These are phyloP conservation scores for Fistulifera solaris DNA, from an alignment of 108 stramenopile genomes.

Conservation along the genomic window DNA sequence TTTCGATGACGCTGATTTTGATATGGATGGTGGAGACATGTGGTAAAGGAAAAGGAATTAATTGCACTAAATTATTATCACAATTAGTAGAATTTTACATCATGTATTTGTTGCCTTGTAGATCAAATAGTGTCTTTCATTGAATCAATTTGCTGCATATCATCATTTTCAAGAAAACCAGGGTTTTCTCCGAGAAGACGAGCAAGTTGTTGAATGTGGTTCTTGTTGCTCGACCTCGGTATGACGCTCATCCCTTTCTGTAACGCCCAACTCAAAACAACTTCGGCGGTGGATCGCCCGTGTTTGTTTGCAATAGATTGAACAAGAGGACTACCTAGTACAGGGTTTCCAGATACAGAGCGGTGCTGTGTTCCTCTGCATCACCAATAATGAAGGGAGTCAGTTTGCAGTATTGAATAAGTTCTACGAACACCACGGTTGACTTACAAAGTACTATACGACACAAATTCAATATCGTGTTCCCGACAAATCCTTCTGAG, in stretches of 20 bases:
- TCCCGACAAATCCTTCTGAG: conserved; percentile 28
- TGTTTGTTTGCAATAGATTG: conserved; percentile 17
- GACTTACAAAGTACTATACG: conserved; percentile 38
- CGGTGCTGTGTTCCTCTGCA: conserved; percentile 11
- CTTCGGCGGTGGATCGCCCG: conserved; percentile 28
- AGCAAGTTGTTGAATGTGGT: conserved; percentile 34
- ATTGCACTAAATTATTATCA: no score
- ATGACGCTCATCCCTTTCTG: conserved; percentile 44
- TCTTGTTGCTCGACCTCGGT: conserved; percentile 30
- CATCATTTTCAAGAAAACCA: conserved; percentile 24
- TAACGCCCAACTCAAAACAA: conserved; percentile 42
- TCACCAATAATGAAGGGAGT: no score
- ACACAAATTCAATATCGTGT: conserved; percentile 47
- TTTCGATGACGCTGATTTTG: conserved; percentile 31
- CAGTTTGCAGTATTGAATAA: no score
- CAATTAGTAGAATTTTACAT: no score
- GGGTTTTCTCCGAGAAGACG: conserved; percentile 13
- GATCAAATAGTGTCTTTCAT: conserved; percentile 12
- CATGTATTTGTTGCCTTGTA: no score
- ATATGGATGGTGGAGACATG: conserved; percentile 20
- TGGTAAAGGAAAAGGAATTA: background rate
- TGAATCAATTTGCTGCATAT: conserved; percentile 25
- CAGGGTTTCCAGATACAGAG: conserved; percentile 24
- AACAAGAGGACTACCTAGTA: conserved; percentile 15
- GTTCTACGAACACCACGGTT: background rate